A percentile compares a stretch with the other conserved stretches of the same genome.
phyloP scores from a whole-genome alignment of 257 asterid species.

The Eustoma russellianum region DNA sequence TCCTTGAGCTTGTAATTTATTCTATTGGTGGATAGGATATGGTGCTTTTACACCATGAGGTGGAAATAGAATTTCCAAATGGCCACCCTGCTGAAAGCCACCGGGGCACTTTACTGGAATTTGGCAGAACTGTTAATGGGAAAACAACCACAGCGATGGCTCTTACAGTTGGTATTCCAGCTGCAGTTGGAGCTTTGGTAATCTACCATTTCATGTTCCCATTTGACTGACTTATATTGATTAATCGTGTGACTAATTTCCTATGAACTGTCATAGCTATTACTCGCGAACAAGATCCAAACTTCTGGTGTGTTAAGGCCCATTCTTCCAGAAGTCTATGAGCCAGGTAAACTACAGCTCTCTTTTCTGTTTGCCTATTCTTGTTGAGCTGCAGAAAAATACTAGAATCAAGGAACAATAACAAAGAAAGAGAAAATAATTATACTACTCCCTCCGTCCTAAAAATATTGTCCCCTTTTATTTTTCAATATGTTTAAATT shows the following conservation, averaged over 20 bases:
- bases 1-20: neutral
- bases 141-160: conserved; percentile 75
- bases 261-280: conserved; percentile 37
- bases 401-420: too few species aligned
- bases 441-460: too few species aligned
- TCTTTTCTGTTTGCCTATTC: neutral
- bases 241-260: too few species aligned
- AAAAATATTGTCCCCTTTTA: too few species aligned
- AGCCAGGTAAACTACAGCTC: conserved; percentile 46
- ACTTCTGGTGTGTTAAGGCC: conserved; percentile 74
- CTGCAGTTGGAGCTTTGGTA: conserved; percentile 95
- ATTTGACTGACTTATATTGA: neutral
- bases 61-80: conserved; percentile 66
- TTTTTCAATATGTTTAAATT: too few species aligned
- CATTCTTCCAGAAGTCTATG: conserved; percentile 58
- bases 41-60: conserved; percentile 90
- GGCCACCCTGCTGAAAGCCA: conserved; percentile 49
- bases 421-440: too few species aligned
- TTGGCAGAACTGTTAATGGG: conserved; percentile 48
- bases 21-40: conserved; percentile 45
- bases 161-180: conserved; percentile 88
- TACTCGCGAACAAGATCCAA: conserved; percentile 50
- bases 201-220: conserved; percentile 9
- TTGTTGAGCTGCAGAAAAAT: too few species aligned
- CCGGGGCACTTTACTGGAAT: conserved; percentile 66